Base-by-base conservation (phyloP, 768 basidiomycete species). In the Paxillus ammoniavirescens region DNA sequence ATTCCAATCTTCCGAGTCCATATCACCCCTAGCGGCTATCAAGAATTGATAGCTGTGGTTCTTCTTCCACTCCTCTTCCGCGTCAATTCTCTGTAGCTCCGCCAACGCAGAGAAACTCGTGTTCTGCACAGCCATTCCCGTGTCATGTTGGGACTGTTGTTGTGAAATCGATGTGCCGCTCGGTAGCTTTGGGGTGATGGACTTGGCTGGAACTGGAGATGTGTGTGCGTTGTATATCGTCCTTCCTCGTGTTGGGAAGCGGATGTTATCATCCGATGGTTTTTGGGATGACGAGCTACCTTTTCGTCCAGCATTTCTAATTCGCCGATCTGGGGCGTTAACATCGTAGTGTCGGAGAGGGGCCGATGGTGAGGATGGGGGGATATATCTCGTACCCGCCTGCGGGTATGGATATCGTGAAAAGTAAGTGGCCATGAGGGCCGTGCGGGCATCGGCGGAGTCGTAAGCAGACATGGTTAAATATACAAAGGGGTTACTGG, bases 361-460 rank as follows among this genome's bases (percentile, higher is more conserved):
- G 17, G 36, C 8, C 15, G 46, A 41, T 8, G 48, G 40, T 8
- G 49, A 46, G n/a, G 52, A 28, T n/a, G 47, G 17, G 10, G 42
- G 36, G 42, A n/a, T 51, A 10, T 35, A 17, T 21, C 9, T 38
- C 5, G 33, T 23, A 33, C 62, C 61, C 56, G 62, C 56, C 62
- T 40, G 65, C 58, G 52, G 53, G 49, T 52, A 57, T 33, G 53
- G 47, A 31, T 50, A 50, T 13, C 58, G 72, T 13, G 66, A 65
- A 37, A 65, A 43, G 43, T 69, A 67, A n/a, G 57, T 57, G 43
- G 60, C 59, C 58, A 65, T 62, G 36, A 73, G 51, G 26, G 73
- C 72, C 43, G 64, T 58, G 35, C 68, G 65, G 15, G 72, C 72
- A 54, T 73, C 73, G 33, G 72, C 66, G 47, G 73, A 61, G 49